phyloP scores from a whole-genome alignment of 495 filamentous ascomycete species.

The Penicillium fimorum region DNA sequence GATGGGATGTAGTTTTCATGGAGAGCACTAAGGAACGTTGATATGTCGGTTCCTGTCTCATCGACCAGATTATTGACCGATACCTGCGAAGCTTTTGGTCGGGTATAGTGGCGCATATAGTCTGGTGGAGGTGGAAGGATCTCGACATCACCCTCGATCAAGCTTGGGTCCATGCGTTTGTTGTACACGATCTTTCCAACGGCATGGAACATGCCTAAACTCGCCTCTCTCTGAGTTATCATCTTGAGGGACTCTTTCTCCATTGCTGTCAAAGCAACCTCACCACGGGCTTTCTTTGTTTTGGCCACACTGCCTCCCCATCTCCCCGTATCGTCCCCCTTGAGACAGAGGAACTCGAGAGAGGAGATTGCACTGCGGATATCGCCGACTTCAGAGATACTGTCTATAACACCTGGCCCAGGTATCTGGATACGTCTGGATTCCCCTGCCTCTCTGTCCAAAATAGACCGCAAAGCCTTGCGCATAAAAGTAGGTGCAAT shows the following conservation, averaged over 20 bases:
- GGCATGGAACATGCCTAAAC: slow-evolving; percentile 90
- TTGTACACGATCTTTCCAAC: slow-evolving; percentile 95
- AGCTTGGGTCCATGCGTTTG: slow-evolving; percentile 59
- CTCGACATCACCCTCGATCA: slow-evolving; percentile 18
- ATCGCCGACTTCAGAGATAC: slow-evolving; percentile 79
- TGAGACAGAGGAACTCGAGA: slow-evolving; percentile 85
- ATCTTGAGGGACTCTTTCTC: slow-evolving; percentile 70
- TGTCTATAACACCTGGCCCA: slow-evolving; percentile 68
- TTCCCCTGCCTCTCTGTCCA: slow-evolving; percentile 75
- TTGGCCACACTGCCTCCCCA: slow-evolving; percentile 64
- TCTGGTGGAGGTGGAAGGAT: slow-evolving; percentile 54
- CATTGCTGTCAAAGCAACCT: slow-evolving; percentile 58
- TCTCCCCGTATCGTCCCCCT: slow-evolving; percentile 60
- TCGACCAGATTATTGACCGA: slow-evolving; percentile 73
- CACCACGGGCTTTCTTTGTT: slow-evolving; percentile 59
- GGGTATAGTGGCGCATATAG: slow-evolving; percentile 58
- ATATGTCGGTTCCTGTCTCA: slow-evolving; percentile 83
- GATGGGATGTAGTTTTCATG: slow-evolving; percentile 94
- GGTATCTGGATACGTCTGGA: slow-evolving; percentile 66
- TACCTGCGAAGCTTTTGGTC: slow-evolving; percentile 68
- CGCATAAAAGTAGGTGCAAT: slow-evolving; percentile 83
- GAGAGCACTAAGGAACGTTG: slow-evolving; percentile 85
- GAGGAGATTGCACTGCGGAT: slow-evolving; percentile 86
- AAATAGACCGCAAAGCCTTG: slow-evolving; percentile 74
- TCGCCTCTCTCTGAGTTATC: slow-evolving; percentile 81